Evolutionary conservation across 1,284 basidiomycete genomes (phyloP).

Genomic region (Cryptococcus wingfieldii): DNA sequence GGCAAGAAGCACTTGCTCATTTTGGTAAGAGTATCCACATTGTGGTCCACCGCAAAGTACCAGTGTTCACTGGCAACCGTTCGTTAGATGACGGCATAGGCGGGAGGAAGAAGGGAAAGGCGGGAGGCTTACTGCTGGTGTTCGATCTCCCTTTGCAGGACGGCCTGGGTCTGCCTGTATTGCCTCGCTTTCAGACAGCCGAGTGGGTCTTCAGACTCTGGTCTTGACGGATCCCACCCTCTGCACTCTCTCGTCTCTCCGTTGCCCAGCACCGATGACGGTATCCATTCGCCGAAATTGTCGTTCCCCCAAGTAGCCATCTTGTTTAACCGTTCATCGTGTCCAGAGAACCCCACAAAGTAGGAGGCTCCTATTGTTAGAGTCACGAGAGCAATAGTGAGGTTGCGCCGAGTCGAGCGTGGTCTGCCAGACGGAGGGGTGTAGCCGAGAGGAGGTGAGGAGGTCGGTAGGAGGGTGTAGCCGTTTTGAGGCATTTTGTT

Average conservation of each 20-base stretch:
- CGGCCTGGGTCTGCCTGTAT: constrained; percentile 31
- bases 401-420: neutral
- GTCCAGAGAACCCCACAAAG: neutral
- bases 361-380: neutral
- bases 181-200: constrained; percentile 33
- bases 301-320: neutral
- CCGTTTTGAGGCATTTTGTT: no score
- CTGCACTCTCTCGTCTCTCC: constrained; percentile 10
- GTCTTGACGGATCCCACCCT: constrained; percentile 22
- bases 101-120: neutral
- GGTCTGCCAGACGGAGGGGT: neutral
- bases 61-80: constrained; percentile 16
- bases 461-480: neutral
- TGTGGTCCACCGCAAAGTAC: constrained; percentile 26
- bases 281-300: neutral
- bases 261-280: neutral
- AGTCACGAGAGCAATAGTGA: neutral
- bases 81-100: neutral
- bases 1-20: constrained; percentile 32
- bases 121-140: constrained; percentile 22
- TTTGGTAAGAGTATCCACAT: constrained; percentile 17
- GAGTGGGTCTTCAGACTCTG: constrained; percentile 22
- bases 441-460: neutral
- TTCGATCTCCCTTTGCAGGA: constrained; percentile 23
- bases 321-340: neutral